phyloP scores from a whole-genome alignment of 1,284 basidiomycete genomes.

The Thecaphora frezii region DNA sequence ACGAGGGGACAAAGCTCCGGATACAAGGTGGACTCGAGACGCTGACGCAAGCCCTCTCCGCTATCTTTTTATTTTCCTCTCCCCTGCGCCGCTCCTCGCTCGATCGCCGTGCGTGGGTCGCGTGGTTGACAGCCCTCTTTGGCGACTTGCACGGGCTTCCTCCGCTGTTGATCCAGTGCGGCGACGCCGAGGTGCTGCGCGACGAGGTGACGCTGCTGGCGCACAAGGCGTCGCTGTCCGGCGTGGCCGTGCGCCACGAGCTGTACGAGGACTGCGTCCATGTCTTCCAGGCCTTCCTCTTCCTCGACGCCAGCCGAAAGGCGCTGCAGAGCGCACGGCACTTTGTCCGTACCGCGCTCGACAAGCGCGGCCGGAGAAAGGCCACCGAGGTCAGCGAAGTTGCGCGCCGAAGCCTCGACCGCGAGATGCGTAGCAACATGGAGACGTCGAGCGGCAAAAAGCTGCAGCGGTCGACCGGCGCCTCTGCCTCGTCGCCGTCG shows the following conservation, averaged over 20 bases:
- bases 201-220: slow-evolving; percentile 92
- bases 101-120: slow-evolving; percentile 12
- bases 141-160: slow-evolving; percentile 84
- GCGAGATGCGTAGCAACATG: slow-evolving; percentile 44
- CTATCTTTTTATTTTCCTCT: too few relatives aligned
- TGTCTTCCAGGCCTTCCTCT: slow-evolving; percentile 58
- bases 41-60: too few relatives aligned
- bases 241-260: slow-evolving; percentile 86
- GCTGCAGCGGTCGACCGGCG: slow-evolving; percentile 35
- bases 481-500: slow-evolving; percentile 6
- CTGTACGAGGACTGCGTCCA: slow-evolving; percentile 82
- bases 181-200: slow-evolving; percentile 88
- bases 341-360: slow-evolving; percentile 57
- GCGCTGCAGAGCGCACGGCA: slow-evolving; percentile 57
- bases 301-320: slow-evolving; percentile 57
- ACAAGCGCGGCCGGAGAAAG: slow-evolving; percentile 43
- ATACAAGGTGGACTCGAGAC: too few relatives aligned
- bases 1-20: not conserved
- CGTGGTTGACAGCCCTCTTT: slow-evolving; percentile 81
- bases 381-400: slow-evolving; percentile 68
- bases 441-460: slow-evolving; percentile 35
- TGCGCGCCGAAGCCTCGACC: slow-evolving; percentile 61
- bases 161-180: slow-evolving; percentile 87
- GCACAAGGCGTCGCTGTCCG: slow-evolving; percentile 85
- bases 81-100: too few relatives aligned